Conservation (phyloP, 2,329 filamentous ascomycete genomes). For the Pestalotiopsis sp. region DNA sequence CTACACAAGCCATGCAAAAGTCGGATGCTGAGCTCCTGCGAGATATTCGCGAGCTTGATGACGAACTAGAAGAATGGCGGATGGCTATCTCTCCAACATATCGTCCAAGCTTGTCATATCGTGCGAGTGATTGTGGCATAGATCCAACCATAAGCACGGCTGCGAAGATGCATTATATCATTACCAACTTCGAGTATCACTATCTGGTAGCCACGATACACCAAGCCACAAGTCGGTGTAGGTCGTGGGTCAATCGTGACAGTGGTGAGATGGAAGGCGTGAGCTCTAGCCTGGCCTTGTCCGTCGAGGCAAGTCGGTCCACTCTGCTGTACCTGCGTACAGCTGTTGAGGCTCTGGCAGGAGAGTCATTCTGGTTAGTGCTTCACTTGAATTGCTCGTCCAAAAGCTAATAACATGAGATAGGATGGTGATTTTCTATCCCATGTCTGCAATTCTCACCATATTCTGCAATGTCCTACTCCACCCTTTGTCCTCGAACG, state of each 20-base stretch:
- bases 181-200: constrained; percentile 57
- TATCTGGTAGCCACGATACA: constrained; percentile 59
- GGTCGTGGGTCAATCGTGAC: constrained; percentile 39
- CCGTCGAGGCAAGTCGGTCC: constrained; percentile 58
- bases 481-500: constrained; percentile 45
- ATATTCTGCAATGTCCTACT: constrained; percentile 59
- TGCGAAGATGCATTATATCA: constrained; percentile 49
- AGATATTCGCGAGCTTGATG: constrained; percentile 58
- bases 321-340: constrained; percentile 51
- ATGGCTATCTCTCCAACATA: constrained; percentile 46
- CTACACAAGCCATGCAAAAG: constrained; percentile 48
- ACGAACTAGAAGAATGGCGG: constrained; percentile 59
- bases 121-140: constrained; percentile 23
- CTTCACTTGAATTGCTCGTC: not conserved
- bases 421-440: constrained; percentile 61
- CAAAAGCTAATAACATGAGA: constrained; percentile 23
- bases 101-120: constrained; percentile 49
- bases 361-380: constrained; percentile 53
- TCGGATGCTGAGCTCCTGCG: constrained; percentile 56
- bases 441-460: constrained; percentile 54
- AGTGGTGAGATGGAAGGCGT: constrained; percentile 45
- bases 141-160: constrained; percentile 20
- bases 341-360: constrained; percentile 43
- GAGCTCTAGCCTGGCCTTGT: constrained; percentile 54
- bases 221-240: constrained; percentile 54